Base-by-base conservation (phyloP, 495 filamentous ascomycete genomes). In the Aspergillus cristatus region DNA sequence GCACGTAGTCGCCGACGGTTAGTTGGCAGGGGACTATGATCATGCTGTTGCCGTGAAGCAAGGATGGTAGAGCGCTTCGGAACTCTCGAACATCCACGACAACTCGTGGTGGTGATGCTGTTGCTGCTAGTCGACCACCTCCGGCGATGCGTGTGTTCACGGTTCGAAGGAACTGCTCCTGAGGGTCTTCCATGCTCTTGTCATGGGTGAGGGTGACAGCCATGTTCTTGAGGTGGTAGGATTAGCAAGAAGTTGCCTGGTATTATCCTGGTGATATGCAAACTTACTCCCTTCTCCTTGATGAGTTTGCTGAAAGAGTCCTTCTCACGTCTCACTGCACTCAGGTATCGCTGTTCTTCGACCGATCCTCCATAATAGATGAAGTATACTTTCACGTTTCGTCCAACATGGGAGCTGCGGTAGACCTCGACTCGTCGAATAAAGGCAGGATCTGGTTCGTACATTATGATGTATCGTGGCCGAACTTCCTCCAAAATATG, bases 71-170 rank as follows among this genome's bases (percentile, higher is more conserved):
- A 0, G 84, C 86, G 28, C 87, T 94, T 49, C 90, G 79, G 53
- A 98, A 96, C 57, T 98, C 91, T 45, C 91, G 86, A 25, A 95
- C 83, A 51, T 98, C 91, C 32, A 98, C 85, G 5, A 98, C 85
- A 1, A 96, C 84, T 14, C 86, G 78, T 3, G 91, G 93, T n/a
- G 88, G 91, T 40, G 86, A 72, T 7, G 86, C 82, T 2, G 91
- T 97, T 6, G 93, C 90, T 14, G 85, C 75, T 3, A 97, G 63
- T 16, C 82, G 76, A 13, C 91, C 91, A 34, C 93, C 93, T 42
- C 91, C 91, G 1, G 93, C 91, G 48, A 98, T 96, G 43, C 91
- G 78, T 15, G 91, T 97, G 62, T 96, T 98, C 50, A 98, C 78
- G 11, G 91, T 98, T 37, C 91, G 79, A 16, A 98, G 75, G 58